Evolutionary conservation across 2,329 filamentous ascomycete species (phyloP), one percentile per base, ranked within the genome.

Genomic region (Fusarium tanahbumbuense): DNA sequence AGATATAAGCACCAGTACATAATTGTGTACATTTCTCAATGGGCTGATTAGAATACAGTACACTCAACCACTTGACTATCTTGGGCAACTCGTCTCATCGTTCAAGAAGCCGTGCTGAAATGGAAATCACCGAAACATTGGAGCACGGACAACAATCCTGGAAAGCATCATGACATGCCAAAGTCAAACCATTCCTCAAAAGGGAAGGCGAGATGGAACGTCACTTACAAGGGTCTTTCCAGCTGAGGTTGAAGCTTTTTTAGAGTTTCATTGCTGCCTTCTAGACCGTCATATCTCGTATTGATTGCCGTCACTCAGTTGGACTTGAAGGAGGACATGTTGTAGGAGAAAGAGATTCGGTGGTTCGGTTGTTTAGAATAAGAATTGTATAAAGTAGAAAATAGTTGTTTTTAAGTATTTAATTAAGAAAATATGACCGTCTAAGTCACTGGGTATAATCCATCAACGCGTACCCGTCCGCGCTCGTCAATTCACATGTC

Each of bases 361-460:
- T 37, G 18, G 10, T 11, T n/a, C 34, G 6, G 18, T 6, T 37
- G 34, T 37, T 37, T 37, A 9, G 3, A 37, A 37, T 4, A n/a
- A 37, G 4, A 37, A 53, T 42, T 68, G 40, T 37, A n/a, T 37
- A 37, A 60, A 69, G 41, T 16, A 49, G 8, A 41, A 50, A 25
- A 5, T 41, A 22, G 8, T 6, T 22, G 25, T 20, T 53, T 53
- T 16, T 22, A 20, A 45, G 8, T 27, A 13, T 47, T 28, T 44
- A 27, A 22, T 41, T 55, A 59, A 60, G 15, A 57, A 55, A 60
- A 49, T 54, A 73, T 66, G 58, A 65, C 60, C 20, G 56, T 72
- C 40, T 67, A 53, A 44, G 58, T 67, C 68, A 64, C 64, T 73
- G 70, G 71, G 73, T 75, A 75, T 73, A 72, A 67, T 75, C 65